Base-by-base conservation (phyloP, 495 filamentous ascomycete species). In the Penicillium goetzii region DNA sequence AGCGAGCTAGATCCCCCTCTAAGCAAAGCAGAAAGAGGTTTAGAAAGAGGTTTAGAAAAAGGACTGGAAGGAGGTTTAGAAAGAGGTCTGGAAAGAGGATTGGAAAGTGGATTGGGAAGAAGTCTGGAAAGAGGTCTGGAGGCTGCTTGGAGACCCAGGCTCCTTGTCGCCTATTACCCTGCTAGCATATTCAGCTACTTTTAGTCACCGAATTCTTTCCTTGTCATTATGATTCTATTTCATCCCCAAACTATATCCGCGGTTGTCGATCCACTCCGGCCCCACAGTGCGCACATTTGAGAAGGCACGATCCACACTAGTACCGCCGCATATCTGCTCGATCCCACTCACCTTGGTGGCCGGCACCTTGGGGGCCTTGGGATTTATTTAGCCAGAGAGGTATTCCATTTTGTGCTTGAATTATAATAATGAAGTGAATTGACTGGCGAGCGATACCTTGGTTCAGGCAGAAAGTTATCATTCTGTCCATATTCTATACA, bases 311-410 rank as follows among this genome's bases (percentile, higher is more conserved):
- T 55, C 33, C 17, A 36, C 52, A 55, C 28, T 54, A 25, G 52
- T 25, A 19, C 30, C 8, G n/a, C 41, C 41, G 56, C 41, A 58
- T 59, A 71, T 68, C 28, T 72, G 71, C 71, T 73, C 69, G 64
- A 66, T 72, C 60, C 53, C 69, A 30, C 69, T 61, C 60, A 68
- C 55, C 59, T 61, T 67, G 62, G 62, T 56, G 47, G 62, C 45
- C 23, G 54, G 43, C 26, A 54, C 51, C 60, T 66, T 66, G 65
- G n/a, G 47, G 14, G 54, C 36, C 19, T 47, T 10, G 45, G 26
- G 49, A 55, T 33, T 32, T 52, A 62, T 58, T 32, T 56, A 28
- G 33, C n/a, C 25, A 58, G 17, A 36, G 7, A 32, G 23, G 30
- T 15, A 11, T 64, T 59, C 25, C 53, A 5, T n/a, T 36, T 49